Conservation (phyloP, 2,329 filamentous ascomycete species). For the Trichophyton simii region DNA sequence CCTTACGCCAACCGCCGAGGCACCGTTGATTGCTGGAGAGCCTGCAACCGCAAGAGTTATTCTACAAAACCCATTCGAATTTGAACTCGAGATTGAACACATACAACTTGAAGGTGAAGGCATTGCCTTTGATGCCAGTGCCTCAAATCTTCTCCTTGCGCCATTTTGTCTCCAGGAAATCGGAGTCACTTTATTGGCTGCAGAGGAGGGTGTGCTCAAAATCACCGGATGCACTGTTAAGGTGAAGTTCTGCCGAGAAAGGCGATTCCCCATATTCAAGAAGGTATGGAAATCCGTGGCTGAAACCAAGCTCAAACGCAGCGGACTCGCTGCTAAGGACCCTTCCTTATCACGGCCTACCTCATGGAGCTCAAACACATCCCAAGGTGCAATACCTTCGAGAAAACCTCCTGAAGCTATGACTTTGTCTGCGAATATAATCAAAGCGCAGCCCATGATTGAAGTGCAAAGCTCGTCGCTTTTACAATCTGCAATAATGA, state of each 20-base stretch:
- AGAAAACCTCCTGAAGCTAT: conserved; percentile 26
- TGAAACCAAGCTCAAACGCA: conserved; percentile 63
- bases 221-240: conserved; percentile 69
- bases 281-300: conserved; percentile 60
- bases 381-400: conserved; percentile 22
- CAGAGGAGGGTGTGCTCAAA: conserved; percentile 52
- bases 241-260: conserved; percentile 67
- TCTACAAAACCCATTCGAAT: conserved; percentile 86
- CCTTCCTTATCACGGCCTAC: conserved; percentile 34
- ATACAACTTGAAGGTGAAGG: conserved; percentile 64
- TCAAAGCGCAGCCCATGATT: conserved; percentile 65
- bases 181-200: conserved; percentile 56
- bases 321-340: conserved; percentile 51
- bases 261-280: conserved; percentile 71
- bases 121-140: conserved; percentile 54
- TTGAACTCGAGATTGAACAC: conserved; percentile 79
- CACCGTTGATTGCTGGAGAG: conserved; percentile 67
- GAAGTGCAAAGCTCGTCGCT: conserved; percentile 64
- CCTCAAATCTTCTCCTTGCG: conserved; percentile 56
- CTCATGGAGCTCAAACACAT: conserved; percentile 33
- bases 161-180: conserved; percentile 74
- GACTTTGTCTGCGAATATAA: conserved; percentile 53
- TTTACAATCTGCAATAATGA: conserved; percentile 75
- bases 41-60: conserved; percentile 65
- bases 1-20: conserved; percentile 45